A percentile compares a stretch with the other conserved stretches of the same genome.
Conservation (phyloP, 805 yeast genomes). For the Isabelozyma gotoi region DNA sequence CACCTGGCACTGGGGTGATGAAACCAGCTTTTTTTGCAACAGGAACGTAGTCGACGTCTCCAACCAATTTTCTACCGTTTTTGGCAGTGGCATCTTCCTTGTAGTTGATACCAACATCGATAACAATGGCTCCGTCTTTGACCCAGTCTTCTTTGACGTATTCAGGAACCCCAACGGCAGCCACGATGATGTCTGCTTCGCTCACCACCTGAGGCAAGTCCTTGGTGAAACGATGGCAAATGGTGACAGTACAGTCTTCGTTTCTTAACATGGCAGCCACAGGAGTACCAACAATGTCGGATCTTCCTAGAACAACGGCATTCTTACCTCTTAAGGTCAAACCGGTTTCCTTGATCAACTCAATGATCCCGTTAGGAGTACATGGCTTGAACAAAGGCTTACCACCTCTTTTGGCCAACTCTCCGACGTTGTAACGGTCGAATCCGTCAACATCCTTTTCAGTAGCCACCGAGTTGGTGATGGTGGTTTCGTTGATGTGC, state of each 20-base stretch:
- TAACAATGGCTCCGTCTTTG: conserved; percentile 79
- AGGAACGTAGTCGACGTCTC: conserved; percentile 84
- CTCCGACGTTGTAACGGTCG: conserved; percentile 85
- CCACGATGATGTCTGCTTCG: conserved; percentile 83
- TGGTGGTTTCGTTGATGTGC: conserved; percentile 70
- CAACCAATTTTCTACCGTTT: conserved; percentile 83
- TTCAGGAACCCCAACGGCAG: conserved; percentile 87
- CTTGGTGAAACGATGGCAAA: conserved; percentile 73
- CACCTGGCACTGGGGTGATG: conserved; percentile 98
- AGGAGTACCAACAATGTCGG: conserved; percentile 95
- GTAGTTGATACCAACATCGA: conserved; percentile 95
- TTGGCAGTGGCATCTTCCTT: conserved; percentile 71
- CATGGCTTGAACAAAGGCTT: conserved; percentile 84
- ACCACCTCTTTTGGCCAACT: conserved; percentile 84
- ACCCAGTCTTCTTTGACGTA: conserved; percentile 87
- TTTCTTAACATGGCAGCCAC: conserved; percentile 80
- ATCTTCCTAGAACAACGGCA: conserved; percentile 92
- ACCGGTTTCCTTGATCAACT: conserved; percentile 68
- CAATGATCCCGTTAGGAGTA: conserved; percentile 92
- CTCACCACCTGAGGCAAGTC: conserved; percentile 56
- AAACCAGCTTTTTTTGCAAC: conserved; percentile 62
- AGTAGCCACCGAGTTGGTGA: conserved; percentile 79
- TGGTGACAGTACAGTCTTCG: conserved; percentile 84
- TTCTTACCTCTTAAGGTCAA: conserved; percentile 71
- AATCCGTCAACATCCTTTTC: conserved; percentile 96